Percentiles rank a stretch among this genome's conserved stretches.
These are phyloP conservation scores for Scytalidium sp. DNA, from an alignment of 2,329 filamentous ascomycete species.

Conservation along the genomic window DNA sequence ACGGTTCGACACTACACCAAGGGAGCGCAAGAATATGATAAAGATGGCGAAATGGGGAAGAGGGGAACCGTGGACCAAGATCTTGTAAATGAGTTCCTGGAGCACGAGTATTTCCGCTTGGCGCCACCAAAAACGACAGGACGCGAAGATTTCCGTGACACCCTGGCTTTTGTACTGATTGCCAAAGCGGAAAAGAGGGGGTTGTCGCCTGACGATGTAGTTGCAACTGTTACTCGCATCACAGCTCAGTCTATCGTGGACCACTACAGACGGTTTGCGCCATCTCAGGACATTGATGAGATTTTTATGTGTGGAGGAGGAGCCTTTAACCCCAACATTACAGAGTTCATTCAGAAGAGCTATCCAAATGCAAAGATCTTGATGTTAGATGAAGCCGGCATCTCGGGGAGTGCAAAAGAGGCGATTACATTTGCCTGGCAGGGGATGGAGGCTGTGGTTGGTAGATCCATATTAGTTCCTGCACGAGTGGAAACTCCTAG, in stretches of 20 bases:
- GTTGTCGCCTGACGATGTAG: slow-evolving; percentile 46
- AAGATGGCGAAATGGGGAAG: slow-evolving; percentile 47
- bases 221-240: slow-evolving; percentile 57
- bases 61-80: slow-evolving; percentile 46
- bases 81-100: slow-evolving; percentile 49
- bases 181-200: slow-evolving; percentile 40
- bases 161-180: slow-evolving; percentile 49
- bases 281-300: slow-evolving; percentile 46
- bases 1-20: slow-evolving; percentile 52
- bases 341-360: slow-evolving; percentile 44
- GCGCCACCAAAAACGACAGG: slow-evolving; percentile 56
- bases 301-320: slow-evolving; percentile 61
- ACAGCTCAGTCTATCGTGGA: slow-evolving; percentile 56
- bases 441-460: slow-evolving; percentile 56
- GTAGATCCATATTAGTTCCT: slow-evolving; percentile 52
- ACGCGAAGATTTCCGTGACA: slow-evolving; percentile 57
- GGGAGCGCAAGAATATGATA: slow-evolving; percentile 47
- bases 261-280: slow-evolving; percentile 45
- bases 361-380: slow-evolving; percentile 47
- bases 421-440: slow-evolving; percentile 59
- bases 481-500: slow-evolving; percentile 49
- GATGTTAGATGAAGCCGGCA: slow-evolving; percentile 55
- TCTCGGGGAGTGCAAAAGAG: slow-evolving; percentile 56
- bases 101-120: slow-evolving; percentile 46
- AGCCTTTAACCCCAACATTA: slow-evolving; percentile 56